Evolutionary conservation across 257 asterid species (phyloP).

Genomic region (Nicotiana otophora): DNA sequence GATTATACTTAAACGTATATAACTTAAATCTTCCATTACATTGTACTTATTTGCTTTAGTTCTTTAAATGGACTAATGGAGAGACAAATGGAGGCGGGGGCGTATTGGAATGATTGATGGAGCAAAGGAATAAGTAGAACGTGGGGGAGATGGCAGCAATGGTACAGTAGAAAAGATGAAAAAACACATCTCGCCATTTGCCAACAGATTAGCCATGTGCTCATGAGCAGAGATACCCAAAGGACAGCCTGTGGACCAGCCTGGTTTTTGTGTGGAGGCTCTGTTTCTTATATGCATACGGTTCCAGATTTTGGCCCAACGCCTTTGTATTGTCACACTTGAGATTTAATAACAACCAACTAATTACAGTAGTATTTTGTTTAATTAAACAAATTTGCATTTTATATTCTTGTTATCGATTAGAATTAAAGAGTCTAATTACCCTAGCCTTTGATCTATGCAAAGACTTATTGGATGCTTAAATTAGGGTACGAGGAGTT

Average conservation of each 20-base stretch:
- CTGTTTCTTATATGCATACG: neutral
- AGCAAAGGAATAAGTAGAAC: neutral
- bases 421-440: neutral
- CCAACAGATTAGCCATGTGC: constrained; percentile 1
- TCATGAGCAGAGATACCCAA: neutral
- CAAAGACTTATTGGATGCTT: neutral
- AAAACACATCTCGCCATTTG: neutral
- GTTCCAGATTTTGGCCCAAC: neutral
- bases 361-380: neutral
- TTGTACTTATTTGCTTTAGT: too few species aligned
- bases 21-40: too few species aligned
- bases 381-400: neutral
- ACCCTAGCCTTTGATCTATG: too few species aligned
- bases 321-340: neutral
- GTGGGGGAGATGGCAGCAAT: neutral
- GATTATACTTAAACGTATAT: too few species aligned
- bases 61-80: neutral
- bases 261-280: neutral
- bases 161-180: neutral
- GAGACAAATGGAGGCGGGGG: neutral
- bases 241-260: constrained; percentile 4
- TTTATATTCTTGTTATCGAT: neutral
- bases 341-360: neutral
- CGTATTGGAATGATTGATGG: neutral
- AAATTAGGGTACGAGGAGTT: neutral